Evolutionary conservation across 345 rosid genomes (phyloP), one percentile per base, ranked within the genome.

Genomic region (Syzygium aqueum): DNA sequence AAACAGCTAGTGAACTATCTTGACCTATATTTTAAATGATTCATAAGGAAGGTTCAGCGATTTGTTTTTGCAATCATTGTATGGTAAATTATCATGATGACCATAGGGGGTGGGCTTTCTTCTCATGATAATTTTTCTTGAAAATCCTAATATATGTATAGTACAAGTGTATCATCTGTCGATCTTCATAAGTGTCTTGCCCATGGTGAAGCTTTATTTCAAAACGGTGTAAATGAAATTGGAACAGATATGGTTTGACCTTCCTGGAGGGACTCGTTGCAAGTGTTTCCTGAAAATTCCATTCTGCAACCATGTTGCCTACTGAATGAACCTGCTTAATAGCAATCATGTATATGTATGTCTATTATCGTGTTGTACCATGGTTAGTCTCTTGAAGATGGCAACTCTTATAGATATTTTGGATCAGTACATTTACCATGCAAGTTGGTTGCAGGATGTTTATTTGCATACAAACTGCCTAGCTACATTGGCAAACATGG

Each of bases 401-500:
- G 49, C 2, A 3, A 73, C 27, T 33, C 25, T 40, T 33, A 21
- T 37, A 73, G 27, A 19, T 73, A 16, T 30, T 19, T 21, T 73
- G 27, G 80, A 73, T 27, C 49, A 37, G 80, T 73, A 37, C 25
- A 37, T 37, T 73, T 73, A 73, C 80, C 27, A 9, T 73, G 80
- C 49, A 73, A 73, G 27, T 57, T 53, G 25, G 65, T 51, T 15
- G 77, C 96, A 97, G 99, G 99, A 97, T 94, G 98, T 97, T 65
- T 97, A 97, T 93, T 94, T 97, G 53, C 99, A 97, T 89, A 97
- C 99, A 77, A 97, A 97, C 87, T 96, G 99, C 91, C 92, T 97
- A 46, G 99, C 99, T 83, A 95, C 98, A 85, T 91, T 97, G 92
- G 99, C 99, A 88, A 97, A 97, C 94, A 97, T 96, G 98, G 99